phyloP scores from a whole-genome alignment of 148 eudicot genomes.

The Silene latifolia region DNA sequence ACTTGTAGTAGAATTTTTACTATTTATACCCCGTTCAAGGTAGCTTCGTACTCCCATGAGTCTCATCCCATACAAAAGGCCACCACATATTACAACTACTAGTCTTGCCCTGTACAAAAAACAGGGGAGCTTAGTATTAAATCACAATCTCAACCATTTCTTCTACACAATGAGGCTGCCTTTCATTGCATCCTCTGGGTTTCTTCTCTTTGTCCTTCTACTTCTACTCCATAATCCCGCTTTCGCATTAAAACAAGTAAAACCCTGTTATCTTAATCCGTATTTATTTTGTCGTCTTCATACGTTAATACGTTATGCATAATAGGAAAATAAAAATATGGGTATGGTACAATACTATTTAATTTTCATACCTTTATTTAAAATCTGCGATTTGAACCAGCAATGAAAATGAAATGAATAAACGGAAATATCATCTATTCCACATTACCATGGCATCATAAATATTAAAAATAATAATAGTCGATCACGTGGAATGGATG shows the following conservation, averaged over 20 bases:
- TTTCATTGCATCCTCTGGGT: constrained; percentile 17
- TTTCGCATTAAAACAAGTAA: constrained; percentile 56
- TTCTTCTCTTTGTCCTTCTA: constrained; percentile 32
- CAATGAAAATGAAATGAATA: no score
- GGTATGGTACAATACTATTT: no score
- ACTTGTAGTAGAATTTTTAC: no score
- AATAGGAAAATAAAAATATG: no score
- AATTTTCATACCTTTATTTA: no score
- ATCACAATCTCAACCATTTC: neutral
- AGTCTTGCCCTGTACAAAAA: neutral
- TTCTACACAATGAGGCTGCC: constrained; percentile 15
- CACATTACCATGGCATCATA: no score
- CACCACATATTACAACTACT: neutral
- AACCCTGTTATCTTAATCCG: neutral
- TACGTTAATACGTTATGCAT: no score
- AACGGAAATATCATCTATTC: no score
- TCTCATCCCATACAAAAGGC: no score
- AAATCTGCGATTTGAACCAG: no score
- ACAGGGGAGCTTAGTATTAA: neutral
- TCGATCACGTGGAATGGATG: no score
- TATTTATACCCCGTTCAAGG: neutral
- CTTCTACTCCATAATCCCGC: constrained; percentile 40
- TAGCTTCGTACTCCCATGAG: neutral
- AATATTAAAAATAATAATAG: no score
- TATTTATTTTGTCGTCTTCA: neutral